Evolutionary conservation across 2,329 filamentous ascomycete species (phyloP), one percentile per base, ranked within the genome.

Genomic region (Epichloe elymi): DNA sequence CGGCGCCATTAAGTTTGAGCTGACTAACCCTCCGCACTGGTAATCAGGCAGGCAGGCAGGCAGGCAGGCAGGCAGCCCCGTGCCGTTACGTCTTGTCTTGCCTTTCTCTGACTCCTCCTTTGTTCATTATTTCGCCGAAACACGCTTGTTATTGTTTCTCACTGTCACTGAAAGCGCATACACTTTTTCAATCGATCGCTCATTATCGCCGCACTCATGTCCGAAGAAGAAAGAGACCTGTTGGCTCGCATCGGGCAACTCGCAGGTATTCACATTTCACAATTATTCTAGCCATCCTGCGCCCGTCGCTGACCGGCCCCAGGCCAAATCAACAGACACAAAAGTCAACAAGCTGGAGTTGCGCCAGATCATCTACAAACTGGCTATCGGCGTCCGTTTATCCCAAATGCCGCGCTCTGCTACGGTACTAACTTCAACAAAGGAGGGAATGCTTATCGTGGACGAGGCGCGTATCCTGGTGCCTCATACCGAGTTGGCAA

Each of bases 271-370:
- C 62, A 23, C 35, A 11, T 5, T 11, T 17, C 23, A 46, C 17
- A 44, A 49, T 39, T 10, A 12, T 5, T 17, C 10, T 14, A 11
- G 35, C 11, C 36, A 30, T 43, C 26, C 15, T 37, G 50, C 41
- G 26, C 36, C 36, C 26, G 51, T 51, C 45, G 60, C 56, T 67
- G 49, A 63, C 53, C 56, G 55, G 40, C 39, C 10, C 56, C 23
- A 88, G 85, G 85, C 58, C 83, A 86, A 67, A 91, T 93, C 63
- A 89, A 89, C 64, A 80, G 82, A 49, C 83, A 86, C 70, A 89
- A 86, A 65, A 86, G 78, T 56, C 77, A 83, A 55, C 74, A 78
- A 56, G 63, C 71, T 36, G 71, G 70, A 40, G 53, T 67, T 33
- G 48, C 59, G n/a, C 50, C 59, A 44, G 56, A 49, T 26, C 60